Conservation (phyloP, 2,329 filamentous ascomycete genomes). For the Ceratocystis eucalypticola region DNA sequence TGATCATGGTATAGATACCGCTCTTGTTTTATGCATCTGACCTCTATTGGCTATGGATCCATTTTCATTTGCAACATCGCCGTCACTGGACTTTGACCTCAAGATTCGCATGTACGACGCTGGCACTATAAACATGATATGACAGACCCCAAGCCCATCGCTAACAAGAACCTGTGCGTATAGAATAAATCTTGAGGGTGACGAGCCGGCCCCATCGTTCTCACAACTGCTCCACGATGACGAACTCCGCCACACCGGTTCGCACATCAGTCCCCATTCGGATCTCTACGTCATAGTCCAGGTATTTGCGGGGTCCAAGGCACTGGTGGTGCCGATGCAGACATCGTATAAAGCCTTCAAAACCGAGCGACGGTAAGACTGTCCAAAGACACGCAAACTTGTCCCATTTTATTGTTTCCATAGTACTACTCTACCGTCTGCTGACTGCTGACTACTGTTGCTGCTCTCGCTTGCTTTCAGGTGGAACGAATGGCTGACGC, state of each 20-base stretch:
- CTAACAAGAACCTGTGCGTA: not conserved
- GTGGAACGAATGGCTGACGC: conserved; percentile 93
- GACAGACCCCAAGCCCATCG: not conserved
- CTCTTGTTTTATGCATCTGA: not conserved
- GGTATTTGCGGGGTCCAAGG: conserved; percentile 91
- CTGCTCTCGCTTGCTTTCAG: conserved; percentile 27
- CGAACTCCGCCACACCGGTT: conserved; percentile 74
- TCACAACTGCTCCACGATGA: conserved; percentile 67
- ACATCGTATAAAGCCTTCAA: conserved; percentile 89
- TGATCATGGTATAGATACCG: not conserved
- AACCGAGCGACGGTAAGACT: conserved; percentile 44
- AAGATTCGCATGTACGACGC: conserved; percentile 47
- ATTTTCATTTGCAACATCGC: conserved; percentile 87
- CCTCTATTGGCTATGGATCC: conserved; percentile 57
- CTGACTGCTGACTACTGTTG: not conserved
- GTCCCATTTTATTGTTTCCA: not conserved
- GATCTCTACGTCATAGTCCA: conserved; percentile 90
- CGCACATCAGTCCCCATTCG: conserved; percentile 65
- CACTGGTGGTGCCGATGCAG: conserved; percentile 79
- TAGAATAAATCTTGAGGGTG: conserved; percentile 37
- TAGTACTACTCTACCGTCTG: not conserved
- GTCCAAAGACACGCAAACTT: not conserved
- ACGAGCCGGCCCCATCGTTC: conserved; percentile 30
- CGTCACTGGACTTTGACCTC: conserved; percentile 62
- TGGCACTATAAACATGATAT: too few relatives aligned